Base-by-base conservation (phyloP, 495 filamentous ascomycete species). In the Stereocaulon alpinum region DNA sequence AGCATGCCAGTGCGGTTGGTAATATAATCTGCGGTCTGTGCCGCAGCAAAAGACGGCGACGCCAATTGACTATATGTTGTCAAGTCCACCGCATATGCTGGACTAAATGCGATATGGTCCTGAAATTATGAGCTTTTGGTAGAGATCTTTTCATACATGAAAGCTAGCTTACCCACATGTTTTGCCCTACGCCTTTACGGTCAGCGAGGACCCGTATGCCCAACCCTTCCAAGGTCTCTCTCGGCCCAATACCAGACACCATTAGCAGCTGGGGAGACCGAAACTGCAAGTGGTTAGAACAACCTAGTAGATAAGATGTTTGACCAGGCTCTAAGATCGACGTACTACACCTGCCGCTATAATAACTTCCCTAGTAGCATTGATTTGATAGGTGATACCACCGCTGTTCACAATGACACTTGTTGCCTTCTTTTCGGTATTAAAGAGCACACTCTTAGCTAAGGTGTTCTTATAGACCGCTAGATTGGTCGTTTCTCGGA, bases 321-420 rank as follows among this genome's bases (percentile, higher is more conserved):
- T n/a, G n/a, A n/a, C n/a, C n/a, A 42, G 29, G 18, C 17, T 27
- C 22, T 43, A 2, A 59, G 34, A 18, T 41, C 4, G n/a, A 54
- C 12, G 20, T 40, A 44, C 41, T 17, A 60, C 73, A 10, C 80
- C 80, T 3, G 79, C 77, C 6, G 79, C 76, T 9, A 84, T n/a
- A 44, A 85, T 80, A 47, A 85, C 76, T 67, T 84, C 80, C 53
- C 74, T 75, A 2, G 60, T 67, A 9, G 80, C 79, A 3, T 52
- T 60, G 2, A 80, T 64, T 2, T 65, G 74, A 68, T 72, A 78
- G 14, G 69, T 55, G 15, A 72, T 24, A 0, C 67, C 66, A 6
- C 54, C 53, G 54, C 71, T 64, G 14, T 71, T 58, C 5, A 81
- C 76, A 7, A 58, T 24, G 2, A 82, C 76, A 9, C 77, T 77